Evolutionary conservation across 2,329 filamentous ascomycete species (phyloP), one percentile per base, ranked within the genome.

Genomic region (Myriangium duriaei): DNA sequence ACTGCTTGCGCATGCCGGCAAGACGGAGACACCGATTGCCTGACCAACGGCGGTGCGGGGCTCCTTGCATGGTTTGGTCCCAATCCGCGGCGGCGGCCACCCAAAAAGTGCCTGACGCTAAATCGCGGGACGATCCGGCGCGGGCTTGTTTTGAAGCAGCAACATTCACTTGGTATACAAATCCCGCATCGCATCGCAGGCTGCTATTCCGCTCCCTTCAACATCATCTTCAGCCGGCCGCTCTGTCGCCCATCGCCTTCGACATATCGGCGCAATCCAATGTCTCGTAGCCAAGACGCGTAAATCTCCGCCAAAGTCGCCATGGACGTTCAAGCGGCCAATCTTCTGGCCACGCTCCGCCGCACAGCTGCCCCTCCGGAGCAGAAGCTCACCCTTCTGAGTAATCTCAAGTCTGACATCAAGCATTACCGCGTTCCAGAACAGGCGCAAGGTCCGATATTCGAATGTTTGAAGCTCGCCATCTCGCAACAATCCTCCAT

Each of bases 351-450:
- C 41, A 62, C 65, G 37, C 61, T 74, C 45, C 72, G 72, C 54
- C 69, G 70, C 57, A 71, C 74, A 49, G 80, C 83, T 49, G 69
- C 72, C 26, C 69, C 75, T 34, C 66, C 83, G 49, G 81, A 86
- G 51, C 62, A 68, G 33, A 84, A 84, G 56, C 69, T 82, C 46
- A 67, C 74, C 43, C 70, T 72, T 37, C 74, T 92, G 51, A 81
- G 74, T 41, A 69, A 66, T 51, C 65, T 84, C 59, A 92, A 92
- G 62, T 86, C 82, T 18, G 43, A 77, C 57, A 94, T 94, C 68
- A 94, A 94, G 60, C 86, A 93, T 60, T 80, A 82, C 56, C 86
- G 86, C 64, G 83, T 94, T 32, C 84, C 85, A 43, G 84, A 92
- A 47, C 61, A 62, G 39, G 71, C 71, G 51, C 72, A 92, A 49